Conservation (phyloP, 108 stramenopile species). For the Seminavis robusta region DNA sequence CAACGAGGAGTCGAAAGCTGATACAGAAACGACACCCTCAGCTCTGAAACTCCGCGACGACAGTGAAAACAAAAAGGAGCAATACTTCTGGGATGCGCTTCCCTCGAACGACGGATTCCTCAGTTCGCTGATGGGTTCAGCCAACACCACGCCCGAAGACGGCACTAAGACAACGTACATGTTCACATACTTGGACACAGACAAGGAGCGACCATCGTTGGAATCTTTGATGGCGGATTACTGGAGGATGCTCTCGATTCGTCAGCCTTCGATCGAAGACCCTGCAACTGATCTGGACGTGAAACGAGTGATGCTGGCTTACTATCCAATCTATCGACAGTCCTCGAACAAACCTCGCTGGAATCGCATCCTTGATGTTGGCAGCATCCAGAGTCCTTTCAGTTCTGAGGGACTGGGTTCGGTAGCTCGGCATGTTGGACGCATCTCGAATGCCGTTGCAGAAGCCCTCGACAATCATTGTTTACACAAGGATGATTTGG, state of each 20-base stretch:
- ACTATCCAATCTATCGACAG: constrained; percentile 79
- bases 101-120: constrained; percentile 67
- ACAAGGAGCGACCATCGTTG: constrained; percentile 53
- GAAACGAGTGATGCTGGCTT: constrained; percentile 70
- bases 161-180: constrained; percentile 55
- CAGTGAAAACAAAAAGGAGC: constrained; percentile 42
- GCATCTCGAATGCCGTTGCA: constrained; percentile 56
- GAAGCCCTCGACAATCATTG: constrained; percentile 70
- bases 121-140: no score
- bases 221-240: constrained; percentile 71
- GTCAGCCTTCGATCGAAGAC: constrained; percentile 49
- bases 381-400: constrained; percentile 81
- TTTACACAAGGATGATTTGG: constrained; percentile 61
- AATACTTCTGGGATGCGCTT: constrained; percentile 89
- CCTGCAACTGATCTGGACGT: constrained; percentile 54
- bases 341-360: constrained; percentile 61
- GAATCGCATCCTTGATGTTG: constrained; percentile 59
- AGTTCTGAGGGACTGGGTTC: constrained; percentile 88
- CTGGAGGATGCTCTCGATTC: constrained; percentile 70
- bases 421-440: constrained; percentile 67
- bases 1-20: constrained; percentile 46
- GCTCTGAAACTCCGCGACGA: constrained; percentile 53
- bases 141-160: constrained; percentile 27
- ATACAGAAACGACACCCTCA: constrained; percentile 80
- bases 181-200: constrained; percentile 83